A percentile compares a stretch with the other conserved stretches of the same genome.
These are phyloP conservation scores for Trichophyton mentagrophytes DNA, from an alignment of 2,329 filamentous ascomycete species.

Conservation along the genomic window DNA sequence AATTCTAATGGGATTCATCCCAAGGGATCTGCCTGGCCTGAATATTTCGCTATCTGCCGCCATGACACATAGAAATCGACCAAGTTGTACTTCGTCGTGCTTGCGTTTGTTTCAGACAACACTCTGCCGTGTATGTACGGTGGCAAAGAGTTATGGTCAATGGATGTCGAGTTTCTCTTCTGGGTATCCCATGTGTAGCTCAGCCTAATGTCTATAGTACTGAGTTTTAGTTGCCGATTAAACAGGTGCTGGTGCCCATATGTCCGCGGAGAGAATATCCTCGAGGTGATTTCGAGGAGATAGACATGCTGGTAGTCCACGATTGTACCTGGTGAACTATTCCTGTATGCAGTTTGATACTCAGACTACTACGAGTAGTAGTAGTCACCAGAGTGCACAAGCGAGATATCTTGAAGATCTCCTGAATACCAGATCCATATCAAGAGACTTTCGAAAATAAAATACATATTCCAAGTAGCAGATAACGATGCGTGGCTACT, in stretches of 20 bases:
- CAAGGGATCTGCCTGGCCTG: neutral
- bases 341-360: too few relatives aligned
- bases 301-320: too few relatives aligned
- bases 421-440: too few relatives aligned
- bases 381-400: too few relatives aligned
- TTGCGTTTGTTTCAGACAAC: neutral
- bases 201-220: neutral
- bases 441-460: too few relatives aligned
- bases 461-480: neutral
- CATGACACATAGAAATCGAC: slow-evolving; percentile 1
- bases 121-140: neutral
- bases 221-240: neutral
- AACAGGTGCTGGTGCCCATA: neutral
- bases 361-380: too few relatives aligned
- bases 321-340: too few relatives aligned
- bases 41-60: neutral
- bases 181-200: neutral
- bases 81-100: neutral
- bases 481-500: neutral
- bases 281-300: neutral
- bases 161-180: neutral
- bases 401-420: too few relatives aligned
- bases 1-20: neutral
- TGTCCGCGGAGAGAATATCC: neutral
- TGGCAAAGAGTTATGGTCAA: neutral